phyloP scores from a whole-genome alignment of 306 rosid genomes.

The Rosa persica region DNA sequence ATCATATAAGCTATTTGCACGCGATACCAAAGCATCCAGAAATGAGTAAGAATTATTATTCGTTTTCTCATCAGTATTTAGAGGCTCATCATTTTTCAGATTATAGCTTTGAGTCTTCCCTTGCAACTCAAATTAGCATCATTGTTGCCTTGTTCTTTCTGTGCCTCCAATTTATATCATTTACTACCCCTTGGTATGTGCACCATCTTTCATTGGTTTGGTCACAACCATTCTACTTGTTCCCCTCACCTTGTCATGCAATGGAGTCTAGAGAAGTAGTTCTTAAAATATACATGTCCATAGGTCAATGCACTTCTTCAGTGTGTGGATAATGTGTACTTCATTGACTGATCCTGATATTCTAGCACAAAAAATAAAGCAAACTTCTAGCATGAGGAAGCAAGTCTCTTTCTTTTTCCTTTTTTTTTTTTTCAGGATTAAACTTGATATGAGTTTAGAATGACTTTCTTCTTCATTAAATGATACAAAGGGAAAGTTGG shows the following conservation, averaged over 20 bases:
- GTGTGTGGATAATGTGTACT: background rate
- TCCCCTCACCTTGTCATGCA: background rate
- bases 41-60: slow-evolving; percentile 61
- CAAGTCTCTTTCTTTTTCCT: background rate
- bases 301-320: background rate
- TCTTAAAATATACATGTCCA: background rate
- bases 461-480: background rate
- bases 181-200: background rate
- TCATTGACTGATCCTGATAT: background rate
- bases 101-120: slow-evolving; percentile 6
- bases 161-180: background rate
- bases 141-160: background rate
- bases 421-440: background rate
- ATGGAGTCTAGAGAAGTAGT: background rate
- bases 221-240: background rate
- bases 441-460: background rate
- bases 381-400: background rate
- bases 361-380: background rate
- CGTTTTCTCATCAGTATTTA: slow-evolving; percentile 17
- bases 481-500: background rate
- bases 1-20: slow-evolving; percentile 93
- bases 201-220: background rate
- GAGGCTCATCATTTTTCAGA: background rate
- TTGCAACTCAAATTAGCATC: background rate
- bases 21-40: slow-evolving; percentile 97